Evolutionary conservation across 1,284 basidiomycete genomes (phyloP).

Genomic region (Fomitopsis palustris): DNA sequence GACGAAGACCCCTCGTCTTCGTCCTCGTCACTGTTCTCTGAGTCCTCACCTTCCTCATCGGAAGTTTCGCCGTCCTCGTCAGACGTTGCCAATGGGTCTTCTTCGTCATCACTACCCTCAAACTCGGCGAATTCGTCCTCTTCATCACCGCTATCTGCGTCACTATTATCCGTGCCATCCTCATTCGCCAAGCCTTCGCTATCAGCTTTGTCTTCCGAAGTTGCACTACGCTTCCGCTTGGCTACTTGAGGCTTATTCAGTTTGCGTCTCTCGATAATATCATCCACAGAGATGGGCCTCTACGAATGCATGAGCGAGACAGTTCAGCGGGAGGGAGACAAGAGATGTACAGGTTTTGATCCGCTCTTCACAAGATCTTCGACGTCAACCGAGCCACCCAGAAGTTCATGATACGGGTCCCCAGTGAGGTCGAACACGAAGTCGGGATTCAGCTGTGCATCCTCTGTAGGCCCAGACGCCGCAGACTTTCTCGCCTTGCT

Average conservation of each 20-base stretch:
- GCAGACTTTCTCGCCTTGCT: constrained; percentile 17
- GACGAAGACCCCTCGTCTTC: constrained; percentile 34
- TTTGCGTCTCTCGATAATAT: constrained; percentile 79
- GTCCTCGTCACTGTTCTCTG: constrained; percentile 39
- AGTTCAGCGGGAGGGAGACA: constrained; percentile 8
- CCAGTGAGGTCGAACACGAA: constrained; percentile 81
- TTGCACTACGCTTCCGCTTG: constrained; percentile 57
- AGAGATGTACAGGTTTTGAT: constrained; percentile 55
- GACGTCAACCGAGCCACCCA: constrained; percentile 36
- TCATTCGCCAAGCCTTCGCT: constrained; percentile 22
- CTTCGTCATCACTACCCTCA: constrained; percentile 37
- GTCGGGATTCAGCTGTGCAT: constrained; percentile 70
- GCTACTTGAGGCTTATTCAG: constrained; percentile 34
- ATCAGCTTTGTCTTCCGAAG: constrained; percentile 27
- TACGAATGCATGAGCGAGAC: constrained; percentile 24
- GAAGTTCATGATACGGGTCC: constrained; percentile 59
- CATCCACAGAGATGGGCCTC: constrained; percentile 85
- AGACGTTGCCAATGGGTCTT: constrained; percentile 45
- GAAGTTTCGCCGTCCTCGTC: constrained; percentile 39
- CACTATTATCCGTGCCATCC: constrained; percentile 13
- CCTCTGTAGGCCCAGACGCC: constrained; percentile 44
- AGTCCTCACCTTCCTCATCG: constrained; percentile 37
- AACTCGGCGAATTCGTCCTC: constrained; percentile 26
- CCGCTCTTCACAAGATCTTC: constrained; percentile 60
- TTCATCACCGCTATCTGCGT: constrained; percentile 36